Conservation (phyloP, 192 early-diverging fungal genomes). For the Coemansia sp. region DNA sequence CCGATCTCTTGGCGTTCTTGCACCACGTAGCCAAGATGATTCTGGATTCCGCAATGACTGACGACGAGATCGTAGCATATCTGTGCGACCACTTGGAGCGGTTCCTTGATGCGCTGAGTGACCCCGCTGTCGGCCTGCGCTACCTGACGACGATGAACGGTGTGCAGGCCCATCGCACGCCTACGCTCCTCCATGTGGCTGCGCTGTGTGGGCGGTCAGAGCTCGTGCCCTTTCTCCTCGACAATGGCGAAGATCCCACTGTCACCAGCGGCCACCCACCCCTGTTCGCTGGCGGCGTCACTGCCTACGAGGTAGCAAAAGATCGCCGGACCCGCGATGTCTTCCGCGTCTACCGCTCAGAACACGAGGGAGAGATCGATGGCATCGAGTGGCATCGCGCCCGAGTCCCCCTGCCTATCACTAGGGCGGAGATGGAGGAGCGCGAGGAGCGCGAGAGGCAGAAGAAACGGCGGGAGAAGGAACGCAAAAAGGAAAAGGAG, state of each 20-base stretch:
- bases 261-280: slow-evolving; percentile 37
- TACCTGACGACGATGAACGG: slow-evolving; percentile 48
- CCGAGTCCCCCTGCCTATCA: slow-evolving; percentile 25
- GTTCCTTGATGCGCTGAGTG: slow-evolving; percentile 56
- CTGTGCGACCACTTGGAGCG: slow-evolving; percentile 61
- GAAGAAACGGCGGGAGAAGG: slow-evolving; percentile 15
- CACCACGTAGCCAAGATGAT: slow-evolving; percentile 35
- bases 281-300: slow-evolving; percentile 26
- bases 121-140: slow-evolving; percentile 52
- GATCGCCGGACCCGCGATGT: slow-evolving; percentile 29
- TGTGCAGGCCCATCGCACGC: slow-evolving; percentile 35
- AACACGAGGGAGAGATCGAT: slow-evolving; percentile 24
- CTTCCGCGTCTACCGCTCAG: slow-evolving; percentile 29
- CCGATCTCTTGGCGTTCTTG: slow-evolving; percentile 39
- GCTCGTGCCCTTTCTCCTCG: slow-evolving; percentile 65
- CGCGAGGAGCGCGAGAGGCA: slow-evolving; percentile 15
- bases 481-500: slow-evolving; percentile 12
- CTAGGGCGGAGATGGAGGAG: slow-evolving; percentile 19
- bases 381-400: slow-evolving; percentile 45
- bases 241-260: slow-evolving; percentile 78
- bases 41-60: slow-evolving; percentile 17
- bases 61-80: slow-evolving; percentile 55
- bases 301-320: slow-evolving; percentile 30
- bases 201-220: slow-evolving; percentile 57
- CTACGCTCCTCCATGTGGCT: slow-evolving; percentile 79